These are phyloP conservation scores for Didymella segeticola DNA, from an alignment of 2,329 filamentous ascomycete species.

Conservation along the genomic window DNA sequence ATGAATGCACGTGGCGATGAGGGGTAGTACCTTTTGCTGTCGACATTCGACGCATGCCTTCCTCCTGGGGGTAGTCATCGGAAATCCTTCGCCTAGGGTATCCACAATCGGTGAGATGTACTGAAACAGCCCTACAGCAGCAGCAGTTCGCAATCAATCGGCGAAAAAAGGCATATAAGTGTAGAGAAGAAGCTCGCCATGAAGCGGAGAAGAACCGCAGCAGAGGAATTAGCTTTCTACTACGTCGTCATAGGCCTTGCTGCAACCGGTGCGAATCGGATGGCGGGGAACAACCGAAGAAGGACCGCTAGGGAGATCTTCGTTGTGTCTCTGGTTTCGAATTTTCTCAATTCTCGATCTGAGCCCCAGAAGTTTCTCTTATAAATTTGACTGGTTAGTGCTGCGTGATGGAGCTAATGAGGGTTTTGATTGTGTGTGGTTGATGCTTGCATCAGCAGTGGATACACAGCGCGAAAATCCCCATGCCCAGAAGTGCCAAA, in stretches of 20 bases:
- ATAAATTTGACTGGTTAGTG: conserved; percentile 30
- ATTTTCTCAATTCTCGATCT: conserved; percentile 23
- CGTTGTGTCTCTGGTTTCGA: conserved; percentile 25
- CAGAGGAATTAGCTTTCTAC: conserved; percentile 34
- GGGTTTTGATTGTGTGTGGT: conserved; percentile 31
- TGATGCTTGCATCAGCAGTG: conserved; percentile 34
- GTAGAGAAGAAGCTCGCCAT: conserved; percentile 24
- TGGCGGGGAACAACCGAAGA: conserved; percentile 44
- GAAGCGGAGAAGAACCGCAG: conserved; percentile 27
- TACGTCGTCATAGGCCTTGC: conserved; percentile 44
- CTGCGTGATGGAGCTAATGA: conserved; percentile 28
- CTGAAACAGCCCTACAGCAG: conserved; percentile 25
- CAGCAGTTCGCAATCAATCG: conserved; percentile 32
- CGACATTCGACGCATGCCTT: conserved; percentile 49
- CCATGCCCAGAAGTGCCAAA: conserved; percentile 21
- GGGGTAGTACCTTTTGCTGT: conserved; percentile 44
- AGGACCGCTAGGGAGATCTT: conserved; percentile 34
- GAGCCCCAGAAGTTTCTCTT: conserved; percentile 32
- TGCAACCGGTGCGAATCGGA: conserved; percentile 39
- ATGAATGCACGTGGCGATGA: conserved; percentile 2
- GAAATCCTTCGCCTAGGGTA: conserved; percentile 28
- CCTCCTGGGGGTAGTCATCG: conserved; percentile 43
- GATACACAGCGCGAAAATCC: conserved; percentile 26
- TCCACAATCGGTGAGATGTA: conserved; percentile 29
- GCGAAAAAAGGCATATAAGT: conserved; percentile 37